phyloP scores from a whole-genome alignment of 1,284 basidiomycete genomes.

The Leucoagaricus sp. region DNA sequence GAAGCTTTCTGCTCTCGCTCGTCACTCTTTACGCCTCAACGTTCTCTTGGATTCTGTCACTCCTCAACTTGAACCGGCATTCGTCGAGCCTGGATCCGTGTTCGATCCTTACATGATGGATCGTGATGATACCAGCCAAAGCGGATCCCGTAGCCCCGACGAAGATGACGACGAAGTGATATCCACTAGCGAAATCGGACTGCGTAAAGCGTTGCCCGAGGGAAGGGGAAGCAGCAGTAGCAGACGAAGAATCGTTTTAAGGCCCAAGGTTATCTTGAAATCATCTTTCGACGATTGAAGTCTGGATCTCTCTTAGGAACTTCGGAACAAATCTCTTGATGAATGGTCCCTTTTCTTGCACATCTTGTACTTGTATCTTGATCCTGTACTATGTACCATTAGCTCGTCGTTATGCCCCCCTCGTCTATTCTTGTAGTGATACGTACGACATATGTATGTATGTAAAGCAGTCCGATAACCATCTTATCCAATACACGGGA shows the following conservation, averaged over 20 bases:
- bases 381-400: background rate
- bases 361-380: conserved; percentile 7
- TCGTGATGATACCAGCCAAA: conserved; percentile 1
- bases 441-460: no score
- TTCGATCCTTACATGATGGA: conserved; percentile 15
- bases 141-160: background rate
- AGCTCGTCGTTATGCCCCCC: background rate
- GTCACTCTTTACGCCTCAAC: conserved; percentile 14
- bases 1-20: conserved; percentile 9
- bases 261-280: conserved; percentile 17
- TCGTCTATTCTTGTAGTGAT: background rate
- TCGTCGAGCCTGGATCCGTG: conserved; percentile 15
- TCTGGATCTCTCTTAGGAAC: background rate
- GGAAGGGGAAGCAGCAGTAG: background rate
- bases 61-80: conserved; percentile 15
- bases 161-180: conserved; percentile 12
- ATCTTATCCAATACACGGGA: background rate
- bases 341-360: background rate
- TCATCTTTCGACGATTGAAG: conserved; percentile 9
- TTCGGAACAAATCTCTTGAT: background rate
- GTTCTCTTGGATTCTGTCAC: conserved; percentile 11
- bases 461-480: background rate
- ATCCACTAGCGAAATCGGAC: conserved; percentile 18
- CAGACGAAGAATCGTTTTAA: conserved; percentile 12
- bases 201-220: conserved; percentile 4